These are phyloP conservation scores for Phytophthora capsici DNA, from an alignment of 352 stramenopile genomes.

Conservation along the genomic window DNA sequence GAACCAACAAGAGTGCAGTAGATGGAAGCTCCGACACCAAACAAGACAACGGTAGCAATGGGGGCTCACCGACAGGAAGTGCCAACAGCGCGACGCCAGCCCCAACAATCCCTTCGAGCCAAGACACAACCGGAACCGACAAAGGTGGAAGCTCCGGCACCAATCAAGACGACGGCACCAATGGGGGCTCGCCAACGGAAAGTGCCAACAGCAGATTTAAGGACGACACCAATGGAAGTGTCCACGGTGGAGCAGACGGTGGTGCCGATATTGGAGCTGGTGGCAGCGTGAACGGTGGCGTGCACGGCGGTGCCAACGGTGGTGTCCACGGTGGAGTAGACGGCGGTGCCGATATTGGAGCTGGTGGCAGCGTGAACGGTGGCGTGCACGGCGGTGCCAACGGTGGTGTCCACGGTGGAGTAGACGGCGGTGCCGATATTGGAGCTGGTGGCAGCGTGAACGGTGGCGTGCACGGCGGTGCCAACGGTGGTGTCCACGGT, in stretches of 20 bases:
- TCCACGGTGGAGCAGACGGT: no score
- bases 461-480: neutral
- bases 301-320: no score
- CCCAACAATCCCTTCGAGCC: conserved; percentile 1
- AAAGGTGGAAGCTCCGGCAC: conserved; percentile 5
- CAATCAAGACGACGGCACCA: conserved; percentile 3
- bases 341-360: no score
- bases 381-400: no score
- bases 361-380: no score
- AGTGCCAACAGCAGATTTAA: no score
- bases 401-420: no score
- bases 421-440: neutral
- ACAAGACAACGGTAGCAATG: neutral
- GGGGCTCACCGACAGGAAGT: neutral
- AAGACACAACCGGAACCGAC: neutral
- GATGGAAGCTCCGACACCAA: conserved; percentile 7
- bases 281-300: no score
- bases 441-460: neutral
- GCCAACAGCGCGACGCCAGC: no score
- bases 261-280: no score
- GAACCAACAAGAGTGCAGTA: neutral
- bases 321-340: no score
- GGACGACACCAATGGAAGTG: no score
- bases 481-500: neutral
- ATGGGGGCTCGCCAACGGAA: neutral